Evolutionary conservation across 371 early-diverging fungal genomes (phyloP).

Genomic region (Zychaea mexicana): DNA sequence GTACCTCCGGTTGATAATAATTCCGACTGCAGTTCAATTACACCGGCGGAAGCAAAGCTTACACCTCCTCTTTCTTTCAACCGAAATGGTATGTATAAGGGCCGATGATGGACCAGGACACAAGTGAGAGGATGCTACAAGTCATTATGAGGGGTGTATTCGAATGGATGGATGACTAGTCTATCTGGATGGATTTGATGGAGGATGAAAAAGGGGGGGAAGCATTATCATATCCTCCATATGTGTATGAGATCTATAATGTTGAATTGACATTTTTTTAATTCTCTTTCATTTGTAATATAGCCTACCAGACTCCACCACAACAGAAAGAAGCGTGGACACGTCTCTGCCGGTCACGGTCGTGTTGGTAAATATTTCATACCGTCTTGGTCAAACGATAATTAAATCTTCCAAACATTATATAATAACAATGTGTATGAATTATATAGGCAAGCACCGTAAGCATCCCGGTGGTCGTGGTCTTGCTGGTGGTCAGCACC

Average conservation of each 20-base stretch:
- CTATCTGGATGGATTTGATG: conserved; percentile 6
- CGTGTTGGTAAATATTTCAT: conserved; percentile 57
- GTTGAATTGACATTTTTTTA: neutral
- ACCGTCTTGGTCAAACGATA: conserved; percentile 11
- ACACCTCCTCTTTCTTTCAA: conserved; percentile 24
- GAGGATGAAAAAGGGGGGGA: neutral
- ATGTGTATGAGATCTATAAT: neutral
- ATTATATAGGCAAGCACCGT: conserved; percentile 94
- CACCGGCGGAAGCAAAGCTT: neutral
- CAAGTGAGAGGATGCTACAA: neutral
- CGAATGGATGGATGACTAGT: conserved; percentile 20
- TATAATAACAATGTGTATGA: neutral
- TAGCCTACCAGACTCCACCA: conserved; percentile 88
- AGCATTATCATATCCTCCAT: neutral
- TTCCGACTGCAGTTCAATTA: neutral
- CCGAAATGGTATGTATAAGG: conserved; percentile 32
- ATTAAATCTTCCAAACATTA: neutral
- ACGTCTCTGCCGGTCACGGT: conserved; percentile 95
- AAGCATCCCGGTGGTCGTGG: conserved; percentile 99
- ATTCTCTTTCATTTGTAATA: neutral
- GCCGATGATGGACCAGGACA: neutral
- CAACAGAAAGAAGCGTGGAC: conserved; percentile 91
- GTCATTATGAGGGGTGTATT: neutral
- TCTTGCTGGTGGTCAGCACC: conserved; percentile 99
- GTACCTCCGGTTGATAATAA: neutral